phyloP scores from a whole-genome alignment of 2,329 filamentous ascomycete species.

The Aureobasidium melanogenum region DNA sequence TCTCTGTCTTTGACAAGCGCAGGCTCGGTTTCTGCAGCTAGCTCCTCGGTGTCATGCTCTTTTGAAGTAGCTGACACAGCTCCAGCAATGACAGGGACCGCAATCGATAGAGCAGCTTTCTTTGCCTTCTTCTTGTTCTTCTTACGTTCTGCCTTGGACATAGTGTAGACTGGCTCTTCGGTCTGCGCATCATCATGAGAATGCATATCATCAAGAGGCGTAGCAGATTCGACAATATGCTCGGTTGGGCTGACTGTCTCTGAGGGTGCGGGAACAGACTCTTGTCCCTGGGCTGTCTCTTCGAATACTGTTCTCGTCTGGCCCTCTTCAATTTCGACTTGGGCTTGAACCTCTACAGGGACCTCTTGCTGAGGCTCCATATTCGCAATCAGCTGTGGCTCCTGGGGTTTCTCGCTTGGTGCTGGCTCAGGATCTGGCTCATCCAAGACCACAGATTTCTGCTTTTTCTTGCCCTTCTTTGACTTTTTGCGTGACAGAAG shows the following conservation, averaged over 20 bases:
- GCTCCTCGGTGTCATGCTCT: neutral
- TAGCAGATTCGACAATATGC: neutral
- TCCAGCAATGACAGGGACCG: neutral
- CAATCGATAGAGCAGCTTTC: constrained; percentile 10
- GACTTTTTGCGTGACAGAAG: constrained; percentile 9
- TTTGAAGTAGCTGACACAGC: neutral
- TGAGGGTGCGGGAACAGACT: neutral
- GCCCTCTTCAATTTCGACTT: neutral
- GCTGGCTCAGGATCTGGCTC: neutral
- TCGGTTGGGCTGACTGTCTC: neutral
- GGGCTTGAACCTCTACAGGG: neutral
- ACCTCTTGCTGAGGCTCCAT: neutral
- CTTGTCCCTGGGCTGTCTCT: neutral
- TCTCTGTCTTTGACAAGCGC: neutral
- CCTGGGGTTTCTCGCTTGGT: neutral
- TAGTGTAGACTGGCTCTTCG: neutral
- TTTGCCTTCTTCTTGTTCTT: constrained; percentile 24
- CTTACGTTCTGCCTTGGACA: constrained; percentile 13
- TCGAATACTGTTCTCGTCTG: neutral
- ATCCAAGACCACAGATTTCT: constrained; percentile 4
- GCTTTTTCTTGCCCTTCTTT: constrained; percentile 14
- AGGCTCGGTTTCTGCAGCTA: neutral
- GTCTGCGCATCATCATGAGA: neutral
- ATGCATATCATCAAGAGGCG: neutral
- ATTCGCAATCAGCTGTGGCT: neutral